phyloP scores from a whole-genome alignment of 345 rosid genomes.

The Populus alba region DNA sequence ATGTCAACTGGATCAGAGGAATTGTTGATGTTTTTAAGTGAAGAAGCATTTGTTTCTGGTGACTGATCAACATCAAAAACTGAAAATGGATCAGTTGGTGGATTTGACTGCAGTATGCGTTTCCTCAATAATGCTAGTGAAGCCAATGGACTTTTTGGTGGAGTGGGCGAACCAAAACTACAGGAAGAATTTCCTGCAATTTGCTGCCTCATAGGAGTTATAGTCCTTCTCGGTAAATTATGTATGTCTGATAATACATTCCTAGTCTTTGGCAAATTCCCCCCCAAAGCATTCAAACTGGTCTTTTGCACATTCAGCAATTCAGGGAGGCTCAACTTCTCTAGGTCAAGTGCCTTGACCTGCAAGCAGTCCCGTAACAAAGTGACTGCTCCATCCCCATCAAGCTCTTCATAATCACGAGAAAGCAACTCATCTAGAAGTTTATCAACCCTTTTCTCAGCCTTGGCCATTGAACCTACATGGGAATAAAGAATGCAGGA shows the following conservation, averaged over 20 bases:
- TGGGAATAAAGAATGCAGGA: slow-evolving; percentile 5
- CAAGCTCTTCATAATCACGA: slow-evolving; percentile 45
- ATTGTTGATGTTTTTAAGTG: slow-evolving; percentile 13
- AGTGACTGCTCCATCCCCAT: slow-evolving; percentile 51
- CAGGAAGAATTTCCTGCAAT: slow-evolving; percentile 29
- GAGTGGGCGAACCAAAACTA: slow-evolving; percentile 42
- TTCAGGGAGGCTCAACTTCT: slow-evolving; percentile 56
- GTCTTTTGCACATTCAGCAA: slow-evolving; percentile 44
- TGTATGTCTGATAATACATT: slow-evolving; percentile 49
- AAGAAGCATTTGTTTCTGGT: slow-evolving; percentile 27
- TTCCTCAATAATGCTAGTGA: slow-evolving; percentile 37
- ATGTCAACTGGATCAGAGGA: slow-evolving; percentile 35
- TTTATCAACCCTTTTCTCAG: slow-evolving; percentile 39
- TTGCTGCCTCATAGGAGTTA: slow-evolving; percentile 34
- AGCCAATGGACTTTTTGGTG: slow-evolving; percentile 45
- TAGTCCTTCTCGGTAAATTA: slow-evolving; percentile 39
- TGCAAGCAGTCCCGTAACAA: slow-evolving; percentile 59
- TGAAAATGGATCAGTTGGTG: slow-evolving; percentile 47
- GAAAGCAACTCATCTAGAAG: slow-evolving; percentile 59
- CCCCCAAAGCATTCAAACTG: slow-evolving; percentile 44
- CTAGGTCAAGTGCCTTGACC: slow-evolving; percentile 49
- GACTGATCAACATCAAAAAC: slow-evolving; percentile 32
- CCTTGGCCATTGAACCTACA: slow-evolving; percentile 43
- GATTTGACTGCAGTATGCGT: slow-evolving; percentile 32
- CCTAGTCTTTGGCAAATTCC: slow-evolving; percentile 42